Conservation (phyloP, 2,329 filamentous ascomycete species). For the Aspergillus sp. region DNA sequence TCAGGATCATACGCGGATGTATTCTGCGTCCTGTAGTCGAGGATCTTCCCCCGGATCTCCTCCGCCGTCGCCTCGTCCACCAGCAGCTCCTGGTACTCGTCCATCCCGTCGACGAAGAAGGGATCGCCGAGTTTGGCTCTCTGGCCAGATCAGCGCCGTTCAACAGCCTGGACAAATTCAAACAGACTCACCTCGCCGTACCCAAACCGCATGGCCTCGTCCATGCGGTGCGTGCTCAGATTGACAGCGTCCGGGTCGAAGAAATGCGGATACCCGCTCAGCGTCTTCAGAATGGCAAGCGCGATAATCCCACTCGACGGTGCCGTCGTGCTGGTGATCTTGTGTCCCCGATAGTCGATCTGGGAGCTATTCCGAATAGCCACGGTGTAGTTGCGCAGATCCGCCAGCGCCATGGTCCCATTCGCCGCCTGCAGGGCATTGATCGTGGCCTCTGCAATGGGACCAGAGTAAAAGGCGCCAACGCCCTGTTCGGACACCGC, state of each 20-base stretch:
- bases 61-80: slow-evolving; percentile 52
- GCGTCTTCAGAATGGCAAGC: slow-evolving; percentile 67
- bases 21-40: slow-evolving; percentile 61
- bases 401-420: slow-evolving; percentile 76
- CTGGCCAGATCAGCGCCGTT: slow-evolving; percentile 27
- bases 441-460: slow-evolving; percentile 66
- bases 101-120: slow-evolving; percentile 55
- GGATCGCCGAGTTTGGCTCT: slow-evolving; percentile 78
- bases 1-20: slow-evolving; percentile 64
- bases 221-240: slow-evolving; percentile 68
- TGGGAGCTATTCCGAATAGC: slow-evolving; percentile 53
- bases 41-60: slow-evolving; percentile 57
- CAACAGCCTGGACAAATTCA: background rate
- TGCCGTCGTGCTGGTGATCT: slow-evolving; percentile 55
- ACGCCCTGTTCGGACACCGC: slow-evolving; percentile 64
- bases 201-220: slow-evolving; percentile 82
- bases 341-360: slow-evolving; percentile 60
- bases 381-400: slow-evolving; percentile 66
- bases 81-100: slow-evolving; percentile 57
- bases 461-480: slow-evolving; percentile 64
- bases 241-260: slow-evolving; percentile 49
- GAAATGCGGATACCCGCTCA: slow-evolving; percentile 65
- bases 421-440: slow-evolving; percentile 56
- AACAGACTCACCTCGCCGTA: slow-evolving; percentile 52
- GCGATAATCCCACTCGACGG: slow-evolving; percentile 72